phyloP scores from a whole-genome alignment of 1,284 basidiomycete species.

The Fomitopsis pinicola region DNA sequence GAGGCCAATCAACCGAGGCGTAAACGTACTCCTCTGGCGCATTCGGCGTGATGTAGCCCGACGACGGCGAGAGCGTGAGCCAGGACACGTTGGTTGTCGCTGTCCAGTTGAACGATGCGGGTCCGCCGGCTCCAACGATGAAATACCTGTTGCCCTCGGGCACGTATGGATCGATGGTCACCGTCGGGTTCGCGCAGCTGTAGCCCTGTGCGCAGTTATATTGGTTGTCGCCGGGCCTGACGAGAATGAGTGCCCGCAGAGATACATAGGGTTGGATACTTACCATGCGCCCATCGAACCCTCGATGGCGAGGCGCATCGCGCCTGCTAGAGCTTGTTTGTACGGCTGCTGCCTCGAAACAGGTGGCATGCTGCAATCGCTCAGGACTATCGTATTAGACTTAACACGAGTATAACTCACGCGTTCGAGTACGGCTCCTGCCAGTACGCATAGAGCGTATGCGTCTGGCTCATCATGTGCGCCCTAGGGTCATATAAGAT shows the following conservation, averaged over 20 bases:
- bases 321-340: constrained; percentile 53
- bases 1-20: constrained; percentile 57
- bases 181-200: constrained; percentile 46
- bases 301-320: constrained; percentile 61
- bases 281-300: constrained; percentile 56
- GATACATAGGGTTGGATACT: constrained; percentile 7
- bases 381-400: not conserved
- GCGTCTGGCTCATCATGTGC: constrained; percentile 67
- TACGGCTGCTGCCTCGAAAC: constrained; percentile 51
- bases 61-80: constrained; percentile 43
- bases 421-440: constrained; percentile 63
- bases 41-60: constrained; percentile 46
- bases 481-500: constrained; percentile 11
- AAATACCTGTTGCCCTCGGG: constrained; percentile 51
- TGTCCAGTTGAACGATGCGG: constrained; percentile 52
- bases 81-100: constrained; percentile 48
- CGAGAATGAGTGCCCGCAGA: not conserved
- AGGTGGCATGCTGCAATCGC: constrained; percentile 45
- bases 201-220: constrained; percentile 49
- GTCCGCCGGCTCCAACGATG: constrained; percentile 60
- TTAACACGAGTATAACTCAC: constrained; percentile 25
- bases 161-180: constrained; percentile 52
- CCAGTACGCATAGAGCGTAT: constrained; percentile 66
- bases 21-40: constrained; percentile 54
- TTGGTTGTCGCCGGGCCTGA: constrained; percentile 58